These are phyloP conservation scores for Ophiostoma himal-ulmi DNA, from an alignment of 2,329 filamentous ascomycete species.

Conservation along the genomic window DNA sequence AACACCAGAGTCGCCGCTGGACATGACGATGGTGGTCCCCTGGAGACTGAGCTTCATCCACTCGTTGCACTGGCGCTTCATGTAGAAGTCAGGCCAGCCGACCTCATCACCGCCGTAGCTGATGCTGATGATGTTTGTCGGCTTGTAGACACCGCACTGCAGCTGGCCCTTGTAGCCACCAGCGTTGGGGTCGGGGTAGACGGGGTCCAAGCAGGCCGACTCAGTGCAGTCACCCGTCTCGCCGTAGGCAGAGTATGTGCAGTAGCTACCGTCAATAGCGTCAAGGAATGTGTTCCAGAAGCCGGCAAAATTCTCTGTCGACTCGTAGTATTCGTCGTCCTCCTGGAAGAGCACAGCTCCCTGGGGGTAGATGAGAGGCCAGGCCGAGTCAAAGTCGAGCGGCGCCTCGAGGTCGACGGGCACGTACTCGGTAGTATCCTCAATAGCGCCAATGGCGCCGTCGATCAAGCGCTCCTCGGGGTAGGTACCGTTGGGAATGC, in stretches of 20 bases:
- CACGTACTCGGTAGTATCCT: conserved; percentile 30
- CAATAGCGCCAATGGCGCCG: conserved; percentile 18
- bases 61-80: conserved; percentile 48
- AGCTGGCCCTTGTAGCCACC: conserved; percentile 45
- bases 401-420: conserved; percentile 34
- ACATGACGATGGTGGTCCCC: conserved; percentile 47
- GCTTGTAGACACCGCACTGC: conserved; percentile 28
- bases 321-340: conserved; percentile 30
- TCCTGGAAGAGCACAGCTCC: conserved; percentile 33
- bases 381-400: conserved; percentile 43
- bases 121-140: conserved; percentile 50
- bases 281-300: conserved; percentile 38
- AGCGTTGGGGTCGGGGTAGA: conserved; percentile 40
- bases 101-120: conserved; percentile 51
- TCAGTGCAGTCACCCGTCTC: conserved; percentile 38
- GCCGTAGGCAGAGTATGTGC: conserved; percentile 41
- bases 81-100: conserved; percentile 44
- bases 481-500: conserved; percentile 27
- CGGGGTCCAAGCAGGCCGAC: conserved; percentile 38
- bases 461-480: conserved; percentile 24
- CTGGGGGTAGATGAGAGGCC: conserved; percentile 47
- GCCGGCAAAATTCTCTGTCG: conserved; percentile 15
- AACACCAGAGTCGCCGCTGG: conserved; percentile 47
- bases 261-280: conserved; percentile 46
- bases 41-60: conserved; percentile 54